Base-by-base conservation (phyloP, 306 rosid genomes). In the Morella rubra region DNA sequence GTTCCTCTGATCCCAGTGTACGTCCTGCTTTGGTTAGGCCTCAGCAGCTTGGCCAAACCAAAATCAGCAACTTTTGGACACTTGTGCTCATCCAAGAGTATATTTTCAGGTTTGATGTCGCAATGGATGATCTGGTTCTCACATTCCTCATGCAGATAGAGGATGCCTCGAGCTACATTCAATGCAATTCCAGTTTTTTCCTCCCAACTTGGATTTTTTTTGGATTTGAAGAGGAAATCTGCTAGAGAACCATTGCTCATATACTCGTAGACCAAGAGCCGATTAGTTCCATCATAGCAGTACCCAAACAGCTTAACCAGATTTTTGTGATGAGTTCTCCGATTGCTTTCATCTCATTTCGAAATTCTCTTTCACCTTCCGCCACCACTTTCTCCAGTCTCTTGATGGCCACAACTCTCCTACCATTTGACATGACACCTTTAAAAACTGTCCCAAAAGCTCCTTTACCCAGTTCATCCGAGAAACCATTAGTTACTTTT, bases 61-160 rank as follows among this genome's bases (percentile, higher is more conserved):
- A 80, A 85, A 79, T 85, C 83, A 0, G 85, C 76, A 50, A 85
- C 73, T 32, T 85, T 77, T 4, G 89, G 73, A 3, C 78, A 8
- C 24, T 65, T 65, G 1, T 77, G 65, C 13, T 80, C 79, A 22
- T 76, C 86, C 44, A 85, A 74, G 11, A 85, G 81, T 37, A 85
- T 82, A 18, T 85, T 85, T 76, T 82, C 70, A 1, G 83, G 80
- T 19, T 84, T 84, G 50, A 82, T 78, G 80, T 85, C 86, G 27
- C 84, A 85, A 19, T 85, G 86, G 71, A 85, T 82, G 69, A 85
- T 85, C 22, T 77, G 82, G 5, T 72, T 77, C 32, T 85, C 86
- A 64, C 82, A 85, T 46, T 82, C 84, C 50, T 85, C 89, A 18
- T 85, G 89, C 8, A 85, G 20, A 77, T 85, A 82, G 3, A 71